Percentiles rank a stretch among this genome's conserved stretches.
These are phyloP conservation scores for Chalciporus piperatus DNA, from an alignment of 768 basidiomycete species.

Conservation along the genomic window DNA sequence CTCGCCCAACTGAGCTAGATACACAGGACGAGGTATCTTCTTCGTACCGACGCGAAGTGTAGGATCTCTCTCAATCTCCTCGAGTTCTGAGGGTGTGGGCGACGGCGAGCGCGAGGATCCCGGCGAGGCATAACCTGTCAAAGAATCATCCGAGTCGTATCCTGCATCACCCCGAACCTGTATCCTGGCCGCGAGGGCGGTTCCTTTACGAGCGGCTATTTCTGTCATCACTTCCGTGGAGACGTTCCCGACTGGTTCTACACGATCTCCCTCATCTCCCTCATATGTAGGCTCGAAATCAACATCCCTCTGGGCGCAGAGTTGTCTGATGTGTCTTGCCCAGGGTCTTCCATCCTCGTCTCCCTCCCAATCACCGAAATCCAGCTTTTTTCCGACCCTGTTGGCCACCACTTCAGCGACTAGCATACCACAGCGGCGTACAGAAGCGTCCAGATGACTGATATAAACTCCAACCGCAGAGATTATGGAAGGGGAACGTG, in stretches of 20 bases:
- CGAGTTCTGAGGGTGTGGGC: constrained; percentile 78
- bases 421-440: constrained; percentile 91
- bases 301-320: constrained; percentile 50
- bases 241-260: constrained; percentile 9
- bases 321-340: constrained; percentile 56
- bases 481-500: constrained; percentile 61
- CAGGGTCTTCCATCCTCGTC: constrained; percentile 62
- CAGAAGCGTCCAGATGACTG: constrained; percentile 65
- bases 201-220: constrained; percentile 1
- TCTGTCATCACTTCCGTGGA: constrained; percentile 10
- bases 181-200: background rate
- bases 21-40: constrained; percentile 81
- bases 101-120: constrained; percentile 70
- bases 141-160: constrained; percentile 80
- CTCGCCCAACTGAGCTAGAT: constrained; percentile 79
- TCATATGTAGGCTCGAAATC: constrained; percentile 39
- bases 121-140: constrained; percentile 72
- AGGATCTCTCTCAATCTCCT: constrained; percentile 83
- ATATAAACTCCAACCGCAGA: constrained; percentile 72
- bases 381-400: constrained; percentile 58
- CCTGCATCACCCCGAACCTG: constrained; percentile 25
- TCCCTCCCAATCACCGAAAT: constrained; percentile 85
- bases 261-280: constrained; percentile 7
- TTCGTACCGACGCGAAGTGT: constrained; percentile 67
- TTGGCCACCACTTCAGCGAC: constrained; percentile 78